Conservation (phyloP, 805 yeast species). For the Starmerella roubikii region DNA sequence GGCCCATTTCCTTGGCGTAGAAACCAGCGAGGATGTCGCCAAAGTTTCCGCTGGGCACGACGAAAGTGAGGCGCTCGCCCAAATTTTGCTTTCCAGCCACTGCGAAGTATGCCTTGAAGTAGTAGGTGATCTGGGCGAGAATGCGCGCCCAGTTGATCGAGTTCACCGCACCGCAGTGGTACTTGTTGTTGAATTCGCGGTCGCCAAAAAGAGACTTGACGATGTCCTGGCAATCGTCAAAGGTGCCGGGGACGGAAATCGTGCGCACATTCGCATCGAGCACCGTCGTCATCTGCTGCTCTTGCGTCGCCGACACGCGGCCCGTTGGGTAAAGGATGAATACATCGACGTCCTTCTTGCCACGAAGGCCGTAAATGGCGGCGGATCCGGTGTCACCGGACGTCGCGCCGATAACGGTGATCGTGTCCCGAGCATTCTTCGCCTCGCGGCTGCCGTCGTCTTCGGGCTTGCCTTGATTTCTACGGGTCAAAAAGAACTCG, state of each 20-base stretch:
- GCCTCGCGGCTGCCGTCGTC: constrained; percentile 44
- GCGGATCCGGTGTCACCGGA: constrained; percentile 99
- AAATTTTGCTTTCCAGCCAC: constrained; percentile 24
- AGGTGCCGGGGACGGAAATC: constrained; percentile 85
- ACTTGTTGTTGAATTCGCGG: constrained; percentile 66
- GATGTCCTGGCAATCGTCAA: constrained; percentile 95
- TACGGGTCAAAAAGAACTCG: constrained; percentile 75
- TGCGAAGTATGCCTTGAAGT: constrained; percentile 83
- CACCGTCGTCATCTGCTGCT: constrained; percentile 96
- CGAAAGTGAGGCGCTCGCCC: constrained; percentile 47
- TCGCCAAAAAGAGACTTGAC: constrained; percentile 92
- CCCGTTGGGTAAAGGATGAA: constrained; percentile 95
- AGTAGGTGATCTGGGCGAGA: constrained; percentile 92
- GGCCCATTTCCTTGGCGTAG: constrained; percentile 88
- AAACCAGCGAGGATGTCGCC: constrained; percentile 97
- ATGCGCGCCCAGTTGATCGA: constrained; percentile 99
- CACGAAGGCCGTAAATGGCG: constrained; percentile 94
- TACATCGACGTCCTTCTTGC: constrained; percentile 94
- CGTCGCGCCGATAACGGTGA: constrained; percentile 98
- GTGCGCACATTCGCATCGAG: constrained; percentile 88
- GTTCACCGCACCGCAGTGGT: constrained; percentile 95
- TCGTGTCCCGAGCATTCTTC: constrained; percentile 24
- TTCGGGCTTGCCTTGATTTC: constrained; percentile 39
- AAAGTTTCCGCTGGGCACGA: constrained; percentile 96
- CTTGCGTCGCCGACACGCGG: constrained; percentile 94